phyloP scores from a whole-genome alignment of 257 asterid species.

The Jaltomata sinuosa region DNA sequence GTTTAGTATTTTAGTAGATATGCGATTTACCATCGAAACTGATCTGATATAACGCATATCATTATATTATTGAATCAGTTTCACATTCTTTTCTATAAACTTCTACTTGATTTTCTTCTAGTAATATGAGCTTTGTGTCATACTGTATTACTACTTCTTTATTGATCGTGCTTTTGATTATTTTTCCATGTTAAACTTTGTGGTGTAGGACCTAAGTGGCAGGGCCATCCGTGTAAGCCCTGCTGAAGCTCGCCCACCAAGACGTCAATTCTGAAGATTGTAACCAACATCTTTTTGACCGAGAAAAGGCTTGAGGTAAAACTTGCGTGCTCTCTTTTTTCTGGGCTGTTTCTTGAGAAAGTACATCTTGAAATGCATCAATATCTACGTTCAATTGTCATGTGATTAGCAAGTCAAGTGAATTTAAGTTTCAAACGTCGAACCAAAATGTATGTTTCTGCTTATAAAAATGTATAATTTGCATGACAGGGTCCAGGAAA shows the following conservation, averaged over 20 bases:
- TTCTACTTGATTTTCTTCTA: neutral
- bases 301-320: conserved; percentile 2
- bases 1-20: neutral
- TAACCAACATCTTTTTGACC: neutral
- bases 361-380: neutral
- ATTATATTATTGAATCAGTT: neutral
- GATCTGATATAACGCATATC: neutral
- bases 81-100: neutral
- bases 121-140: neutral
- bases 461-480: neutral
- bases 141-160: neutral
- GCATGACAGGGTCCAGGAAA: neutral
- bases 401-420: neutral
- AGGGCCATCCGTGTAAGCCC: conserved; percentile 44
- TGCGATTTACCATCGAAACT: neutral
- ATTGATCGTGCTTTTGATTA: neutral
- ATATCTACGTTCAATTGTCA: neutral
- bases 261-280: conserved; percentile 11
- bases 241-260: conserved; percentile 45
- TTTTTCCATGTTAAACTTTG: neutral
- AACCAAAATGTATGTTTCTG: neutral
- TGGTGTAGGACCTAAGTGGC: conserved; percentile 47
- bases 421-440: neutral
- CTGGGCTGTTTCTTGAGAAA: neutral
- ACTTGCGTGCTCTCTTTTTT: neutral